Base-by-base conservation (phyloP, 495 filamentous ascomycete species). In the Mytilinidion resinicola region DNA sequence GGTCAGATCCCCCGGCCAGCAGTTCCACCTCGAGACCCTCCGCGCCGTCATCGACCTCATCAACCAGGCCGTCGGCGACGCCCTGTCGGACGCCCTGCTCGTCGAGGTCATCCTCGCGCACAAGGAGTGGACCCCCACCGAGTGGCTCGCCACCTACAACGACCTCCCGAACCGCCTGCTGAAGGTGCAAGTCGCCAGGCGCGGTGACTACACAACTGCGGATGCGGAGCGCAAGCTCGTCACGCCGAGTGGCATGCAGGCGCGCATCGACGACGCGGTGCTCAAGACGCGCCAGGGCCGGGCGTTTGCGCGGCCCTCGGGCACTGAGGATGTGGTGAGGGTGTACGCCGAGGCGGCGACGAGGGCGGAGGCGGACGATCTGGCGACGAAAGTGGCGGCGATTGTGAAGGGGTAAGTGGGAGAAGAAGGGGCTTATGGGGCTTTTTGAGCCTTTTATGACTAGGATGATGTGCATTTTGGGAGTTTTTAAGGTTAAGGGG, bases 31-130 rank as follows among this genome's bases (percentile, higher is more conserved):
- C 19, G 85, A 91, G 46, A 90, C 84, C 12, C 85, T 98, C 8
- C 78, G 77, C 48, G 91, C 90, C 4, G 77, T 96, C 39, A 85
- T 83, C 35, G 86, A 93, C 51, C 79, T 98, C 60, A 95, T 97
- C 76, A 98, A 98, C 79, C 92, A 97, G 73, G 89, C 93, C 9
- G 93, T 96, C 52, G 93, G 93, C 59, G 93, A 98, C 68, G 95
- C 93, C 21, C 80, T 98, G 38, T 95, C 90, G 9, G 93, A 98
- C 72, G 85, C 96, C 74, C 82, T 98, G n/a, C 80, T 98, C 51
- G 92, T 96, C 17, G 93, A 98, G 73, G 86, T 90, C 19, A 92
- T 96, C 67, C 84, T 98, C 21, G 90, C 95, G 7, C 91, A 97
- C 80, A 97, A 96, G 77, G 77, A 79, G 63, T 98, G 91, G 92